Conservation (phyloP, 2,329 filamentous ascomycete genomes). For the Ophiostoma triangulosporum region DNA sequence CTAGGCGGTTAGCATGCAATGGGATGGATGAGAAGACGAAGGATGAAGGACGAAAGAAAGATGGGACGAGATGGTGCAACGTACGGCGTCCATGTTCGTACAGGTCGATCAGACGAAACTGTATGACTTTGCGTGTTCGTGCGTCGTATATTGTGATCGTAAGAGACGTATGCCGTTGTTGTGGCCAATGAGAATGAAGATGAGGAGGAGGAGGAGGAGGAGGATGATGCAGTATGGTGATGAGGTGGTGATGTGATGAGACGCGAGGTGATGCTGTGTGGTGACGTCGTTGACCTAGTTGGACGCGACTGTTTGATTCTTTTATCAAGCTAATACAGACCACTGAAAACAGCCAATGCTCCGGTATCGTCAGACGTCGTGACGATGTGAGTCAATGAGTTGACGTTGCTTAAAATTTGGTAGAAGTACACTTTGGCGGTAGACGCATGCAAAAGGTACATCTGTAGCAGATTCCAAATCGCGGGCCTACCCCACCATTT, state of each 20-base stretch:
- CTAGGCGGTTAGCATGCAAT: constrained; percentile 4
- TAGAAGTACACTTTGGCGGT: neutral
- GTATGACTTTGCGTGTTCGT: neutral
- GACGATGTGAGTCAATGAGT: neutral
- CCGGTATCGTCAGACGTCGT: neutral
- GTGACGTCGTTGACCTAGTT: no score
- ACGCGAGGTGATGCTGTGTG: no score
- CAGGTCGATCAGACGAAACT: neutral
- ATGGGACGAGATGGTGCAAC: neutral
- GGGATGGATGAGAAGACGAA: neutral
- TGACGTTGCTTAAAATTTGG: neutral
- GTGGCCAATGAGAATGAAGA: no score
- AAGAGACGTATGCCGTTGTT: no score
- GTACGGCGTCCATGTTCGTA: neutral
- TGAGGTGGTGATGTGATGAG: no score
- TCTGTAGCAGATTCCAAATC: neutral
- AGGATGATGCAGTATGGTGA: no score
- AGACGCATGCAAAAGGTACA: neutral
- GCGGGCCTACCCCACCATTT: neutral
- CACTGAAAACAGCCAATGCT: no score
- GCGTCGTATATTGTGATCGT: neutral
- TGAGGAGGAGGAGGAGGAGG: no score
- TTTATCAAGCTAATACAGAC: no score
- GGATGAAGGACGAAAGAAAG: neutral
- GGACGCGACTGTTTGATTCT: no score